A percentile compares a stretch with the other conserved stretches of the same genome.
Evolutionary conservation across 306 rosid genomes (phyloP).

Genomic region (Malus domestica): DNA sequence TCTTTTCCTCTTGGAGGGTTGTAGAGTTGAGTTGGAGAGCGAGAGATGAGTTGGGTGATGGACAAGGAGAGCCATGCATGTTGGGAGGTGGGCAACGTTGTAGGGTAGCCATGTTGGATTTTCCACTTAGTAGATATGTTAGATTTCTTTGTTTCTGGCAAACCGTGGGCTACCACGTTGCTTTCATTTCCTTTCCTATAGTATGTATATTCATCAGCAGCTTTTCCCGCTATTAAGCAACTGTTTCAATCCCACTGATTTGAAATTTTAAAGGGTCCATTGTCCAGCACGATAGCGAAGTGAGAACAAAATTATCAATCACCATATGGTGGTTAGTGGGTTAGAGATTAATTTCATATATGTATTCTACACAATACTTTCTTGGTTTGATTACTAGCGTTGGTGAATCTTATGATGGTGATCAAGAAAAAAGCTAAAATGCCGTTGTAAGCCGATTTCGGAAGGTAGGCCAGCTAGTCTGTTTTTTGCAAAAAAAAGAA

Average conservation of each 20-base stretch:
- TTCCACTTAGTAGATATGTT: neutral
- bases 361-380: no score
- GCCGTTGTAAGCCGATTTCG: no score
- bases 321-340: no score
- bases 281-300: neutral
- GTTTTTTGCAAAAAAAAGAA: no score
- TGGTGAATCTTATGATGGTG: no score
- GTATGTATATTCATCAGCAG: neutral
- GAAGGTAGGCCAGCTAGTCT: no score
- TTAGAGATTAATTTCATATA: no score
- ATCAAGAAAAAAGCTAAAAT: no score
- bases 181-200: neutral
- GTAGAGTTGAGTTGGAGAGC: neutral
- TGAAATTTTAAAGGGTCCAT: neutral
- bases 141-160: neutral
- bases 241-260: neutral
- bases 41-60: neutral
- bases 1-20: neutral
- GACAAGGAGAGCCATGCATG: conserved; percentile 22
- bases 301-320: neutral
- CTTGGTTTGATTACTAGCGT: no score
- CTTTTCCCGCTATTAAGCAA: neutral
- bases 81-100: conserved; percentile 19
- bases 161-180: neutral
- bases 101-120: conserved; percentile 16